Percentiles rank a stretch among this genome's conserved stretches.
Evolutionary conservation across 805 yeast species (phyloP).

Genomic region (Kurtzmaniella cleridarum): DNA sequence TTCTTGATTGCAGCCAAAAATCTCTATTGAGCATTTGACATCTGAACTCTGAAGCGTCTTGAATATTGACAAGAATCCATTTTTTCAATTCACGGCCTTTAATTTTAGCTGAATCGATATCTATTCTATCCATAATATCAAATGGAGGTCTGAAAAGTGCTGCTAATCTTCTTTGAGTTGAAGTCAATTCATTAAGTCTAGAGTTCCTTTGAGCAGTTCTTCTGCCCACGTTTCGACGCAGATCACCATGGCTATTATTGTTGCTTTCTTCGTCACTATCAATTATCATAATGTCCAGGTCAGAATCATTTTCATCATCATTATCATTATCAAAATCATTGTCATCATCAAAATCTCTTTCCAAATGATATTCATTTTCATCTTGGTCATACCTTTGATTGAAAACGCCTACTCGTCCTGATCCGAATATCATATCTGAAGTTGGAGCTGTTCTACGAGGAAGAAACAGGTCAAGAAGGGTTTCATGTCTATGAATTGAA

Average conservation of each 20-base stretch:
- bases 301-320: constrained; percentile 33
- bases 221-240: constrained; percentile 18
- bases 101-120: constrained; percentile 67
- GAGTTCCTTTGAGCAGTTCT: constrained; percentile 20
- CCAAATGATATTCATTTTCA: constrained; percentile 20
- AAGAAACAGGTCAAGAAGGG: constrained; percentile 48
- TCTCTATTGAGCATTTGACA: constrained; percentile 92
- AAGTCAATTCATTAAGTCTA: constrained; percentile 31
- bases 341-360: constrained; percentile 12
- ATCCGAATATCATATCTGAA: constrained; percentile 42
- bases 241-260: constrained; percentile 12
- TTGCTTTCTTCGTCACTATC: constrained; percentile 25
- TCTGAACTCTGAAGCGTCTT: constrained; percentile 76
- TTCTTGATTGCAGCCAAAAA: constrained; percentile 70
- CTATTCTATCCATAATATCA: constrained; percentile 67
- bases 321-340: constrained; percentile 25
- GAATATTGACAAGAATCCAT: constrained; percentile 87
- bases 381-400: constrained; percentile 49
- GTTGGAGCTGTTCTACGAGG: constrained; percentile 12
- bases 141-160: constrained; percentile 88
- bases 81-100: constrained; percentile 59
- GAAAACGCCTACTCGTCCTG: constrained; percentile 48
- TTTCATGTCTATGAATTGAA: constrained; percentile 74
- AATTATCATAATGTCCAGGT: constrained; percentile 19
- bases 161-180: constrained; percentile 68